These are phyloP conservation scores for Lentithecium fluviatile DNA, from an alignment of 495 filamentous ascomycete genomes.

Conservation along the genomic window DNA sequence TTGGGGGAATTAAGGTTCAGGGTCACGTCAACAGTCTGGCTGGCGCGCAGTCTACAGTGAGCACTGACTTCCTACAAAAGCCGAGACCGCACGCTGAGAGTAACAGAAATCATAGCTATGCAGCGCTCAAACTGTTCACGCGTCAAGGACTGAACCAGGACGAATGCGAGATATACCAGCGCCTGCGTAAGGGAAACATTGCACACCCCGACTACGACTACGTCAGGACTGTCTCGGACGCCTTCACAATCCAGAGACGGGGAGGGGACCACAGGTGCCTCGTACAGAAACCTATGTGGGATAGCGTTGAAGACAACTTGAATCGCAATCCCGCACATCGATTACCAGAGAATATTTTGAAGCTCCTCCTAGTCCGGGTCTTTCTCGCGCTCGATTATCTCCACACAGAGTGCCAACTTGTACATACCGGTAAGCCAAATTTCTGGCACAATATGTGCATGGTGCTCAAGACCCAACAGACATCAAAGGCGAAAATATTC, in stretches of 20 bases:
- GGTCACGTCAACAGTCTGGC: too few species aligned
- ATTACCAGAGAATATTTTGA: not conserved
- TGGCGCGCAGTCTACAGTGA: too few species aligned
- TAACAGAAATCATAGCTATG: too few species aligned
- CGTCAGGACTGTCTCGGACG: slow-evolving; percentile 5
- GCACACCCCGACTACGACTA: slow-evolving; percentile 1
- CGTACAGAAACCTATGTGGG: slow-evolving; percentile 13
- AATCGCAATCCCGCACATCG: slow-evolving; percentile 9
- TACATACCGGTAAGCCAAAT: slow-evolving; percentile 7
- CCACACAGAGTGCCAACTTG: slow-evolving; percentile 30
- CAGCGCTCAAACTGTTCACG: not conserved
- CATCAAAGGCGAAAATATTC: too few species aligned
- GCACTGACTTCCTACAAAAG: too few species aligned
- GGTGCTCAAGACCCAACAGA: too few species aligned
- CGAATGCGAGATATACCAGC: slow-evolving; percentile 9
- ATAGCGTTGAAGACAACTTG: slow-evolving; percentile 11
- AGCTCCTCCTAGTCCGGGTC: not conserved
- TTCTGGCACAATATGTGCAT: slow-evolving; percentile 1
- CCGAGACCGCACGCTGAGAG: too few species aligned
- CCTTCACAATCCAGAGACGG: slow-evolving; percentile 1
- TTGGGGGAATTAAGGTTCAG: slow-evolving; percentile 46
- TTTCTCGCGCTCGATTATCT: slow-evolving; percentile 10
- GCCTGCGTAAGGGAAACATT: not conserved
- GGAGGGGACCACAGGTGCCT: slow-evolving; percentile 7
- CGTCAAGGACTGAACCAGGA: slow-evolving; percentile 2